phyloP scores from a whole-genome alignment of 495 filamentous ascomycete genomes.

The Polyplosphaeria fusca region DNA sequence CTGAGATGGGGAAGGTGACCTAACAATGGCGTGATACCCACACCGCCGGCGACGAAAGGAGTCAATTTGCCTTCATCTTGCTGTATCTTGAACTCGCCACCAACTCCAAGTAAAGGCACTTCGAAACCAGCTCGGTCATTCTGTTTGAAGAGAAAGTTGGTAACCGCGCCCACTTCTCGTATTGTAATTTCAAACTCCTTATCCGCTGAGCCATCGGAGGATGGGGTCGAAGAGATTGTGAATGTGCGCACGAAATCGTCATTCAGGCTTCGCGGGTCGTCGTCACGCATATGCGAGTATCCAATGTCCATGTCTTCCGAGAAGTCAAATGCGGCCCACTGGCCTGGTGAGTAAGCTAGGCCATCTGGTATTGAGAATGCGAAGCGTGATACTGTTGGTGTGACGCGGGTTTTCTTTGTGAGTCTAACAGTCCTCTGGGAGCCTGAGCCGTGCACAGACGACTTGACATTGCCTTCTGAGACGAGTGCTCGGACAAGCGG shows the following conservation, averaged over 20 bases:
- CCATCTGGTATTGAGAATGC: constrained; percentile 46
- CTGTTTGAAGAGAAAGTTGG: constrained; percentile 59
- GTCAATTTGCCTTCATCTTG: constrained; percentile 39
- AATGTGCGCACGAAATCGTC: constrained; percentile 82
- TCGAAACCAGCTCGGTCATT: constrained; percentile 54
- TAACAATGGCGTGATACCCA: constrained; percentile 77
- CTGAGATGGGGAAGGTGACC: constrained; percentile 50
- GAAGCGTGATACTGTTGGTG: constrained; percentile 63
- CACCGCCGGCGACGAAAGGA: constrained; percentile 69
- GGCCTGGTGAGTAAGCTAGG: constrained; percentile 61
- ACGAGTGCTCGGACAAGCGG: constrained; percentile 56
- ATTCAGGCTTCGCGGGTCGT: constrained; percentile 72
- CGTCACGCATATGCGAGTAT: constrained; percentile 77
- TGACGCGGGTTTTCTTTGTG: constrained; percentile 53
- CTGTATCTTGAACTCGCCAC: constrained; percentile 61
- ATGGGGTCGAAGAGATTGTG: constrained; percentile 63
- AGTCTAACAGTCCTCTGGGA: constrained; percentile 49
- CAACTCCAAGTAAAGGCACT: constrained; percentile 67
- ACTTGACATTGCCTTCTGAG: constrained; percentile 44
- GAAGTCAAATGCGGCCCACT: constrained; percentile 74
- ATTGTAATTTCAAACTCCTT: constrained; percentile 69
- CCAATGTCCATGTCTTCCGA: constrained; percentile 62
- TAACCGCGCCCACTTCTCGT: constrained; percentile 64
- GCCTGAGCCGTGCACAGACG: constrained; percentile 19
- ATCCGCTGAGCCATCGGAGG: constrained; percentile 24